phyloP scores from a whole-genome alignment of 805 yeast species.

The Lachancea dasiensis region DNA sequence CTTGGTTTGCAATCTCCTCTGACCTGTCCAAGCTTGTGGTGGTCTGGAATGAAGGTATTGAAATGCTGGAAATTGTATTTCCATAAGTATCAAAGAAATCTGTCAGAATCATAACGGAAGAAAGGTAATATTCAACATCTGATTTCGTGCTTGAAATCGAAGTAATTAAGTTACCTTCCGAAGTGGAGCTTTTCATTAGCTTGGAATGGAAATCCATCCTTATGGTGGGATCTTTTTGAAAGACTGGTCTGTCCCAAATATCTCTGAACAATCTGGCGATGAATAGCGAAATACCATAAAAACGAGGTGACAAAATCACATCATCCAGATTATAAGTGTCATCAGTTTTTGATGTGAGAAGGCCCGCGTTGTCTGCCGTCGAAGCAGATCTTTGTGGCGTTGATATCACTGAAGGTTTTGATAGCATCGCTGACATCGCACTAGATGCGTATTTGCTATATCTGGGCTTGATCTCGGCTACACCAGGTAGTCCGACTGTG shows the following conservation, averaged over 20 bases:
- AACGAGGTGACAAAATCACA: constrained; percentile 86
- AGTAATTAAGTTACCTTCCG: constrained; percentile 18
- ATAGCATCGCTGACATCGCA: constrained; percentile 25
- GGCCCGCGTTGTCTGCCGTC: constrained; percentile 4
- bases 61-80: constrained; percentile 32
- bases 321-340: constrained; percentile 45
- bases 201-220: constrained; percentile 11
- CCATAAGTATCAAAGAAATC: constrained; percentile 67
- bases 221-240: constrained; percentile 34
- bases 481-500: constrained; percentile 38
- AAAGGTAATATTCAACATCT: constrained; percentile 62
- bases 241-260: constrained; percentile 71
- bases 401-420: constrained; percentile 20
- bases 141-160: constrained; percentile 27
- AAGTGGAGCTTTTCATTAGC: constrained; percentile 23
- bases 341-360: constrained; percentile 8
- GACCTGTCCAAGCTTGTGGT: constrained; percentile 30
- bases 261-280: constrained; percentile 73
- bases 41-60: constrained; percentile 43
- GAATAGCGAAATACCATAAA: constrained; percentile 78
- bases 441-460: constrained; percentile 32
- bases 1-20: constrained; percentile 71
- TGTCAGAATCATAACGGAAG: constrained; percentile 61
- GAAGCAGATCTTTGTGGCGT: constrained; percentile 17
- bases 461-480: constrained; percentile 38